Evolutionary conservation across 805 yeast species (phyloP).

Genomic region (Wickerhamiella spandovensis): DNA sequence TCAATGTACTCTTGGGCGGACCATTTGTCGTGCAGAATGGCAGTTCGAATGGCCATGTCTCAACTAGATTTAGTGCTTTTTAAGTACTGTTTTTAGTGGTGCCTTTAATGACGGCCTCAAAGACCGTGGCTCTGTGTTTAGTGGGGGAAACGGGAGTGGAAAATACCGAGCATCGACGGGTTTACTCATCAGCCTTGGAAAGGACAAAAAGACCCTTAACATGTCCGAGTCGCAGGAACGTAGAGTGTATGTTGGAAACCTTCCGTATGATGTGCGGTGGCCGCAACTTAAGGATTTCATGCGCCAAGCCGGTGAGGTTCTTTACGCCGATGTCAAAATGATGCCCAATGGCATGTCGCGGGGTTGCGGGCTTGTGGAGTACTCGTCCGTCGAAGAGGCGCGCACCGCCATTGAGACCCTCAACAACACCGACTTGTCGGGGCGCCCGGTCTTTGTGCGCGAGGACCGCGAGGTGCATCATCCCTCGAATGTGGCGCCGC

Average conservation of each 20-base stretch:
- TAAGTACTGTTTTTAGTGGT: too few species aligned
- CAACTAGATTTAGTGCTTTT: too few species aligned
- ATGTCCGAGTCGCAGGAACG: background rate
- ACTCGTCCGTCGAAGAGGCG: conserved; percentile 49
- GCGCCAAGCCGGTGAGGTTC: conserved; percentile 43
- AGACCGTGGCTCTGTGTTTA: too few species aligned
- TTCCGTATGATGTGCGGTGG: conserved; percentile 29
- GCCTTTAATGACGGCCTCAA: too few species aligned
- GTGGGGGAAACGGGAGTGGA: background rate
- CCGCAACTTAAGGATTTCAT: conserved; percentile 27
- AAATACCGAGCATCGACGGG: too few species aligned
- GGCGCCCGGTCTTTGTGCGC: conserved; percentile 77
- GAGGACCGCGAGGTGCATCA: conserved; percentile 43
- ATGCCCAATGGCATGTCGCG: conserved; percentile 61
- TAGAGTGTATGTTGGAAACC: conserved; percentile 31
- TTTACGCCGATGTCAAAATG: conserved; percentile 72
- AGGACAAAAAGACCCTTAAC: too few species aligned
- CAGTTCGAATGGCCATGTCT: background rate
- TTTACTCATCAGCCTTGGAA: background rate
- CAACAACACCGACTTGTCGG: conserved; percentile 51
- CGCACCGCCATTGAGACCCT: conserved; percentile 54
- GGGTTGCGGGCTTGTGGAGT: conserved; percentile 59
- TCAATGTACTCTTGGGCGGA: conserved; percentile 13
- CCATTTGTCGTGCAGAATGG: background rate
- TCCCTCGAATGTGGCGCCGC: conserved; percentile 6